Evolutionary conservation across 768 basidiomycete genomes (phyloP).

Genomic region (Suillus cothurnatus): DNA sequence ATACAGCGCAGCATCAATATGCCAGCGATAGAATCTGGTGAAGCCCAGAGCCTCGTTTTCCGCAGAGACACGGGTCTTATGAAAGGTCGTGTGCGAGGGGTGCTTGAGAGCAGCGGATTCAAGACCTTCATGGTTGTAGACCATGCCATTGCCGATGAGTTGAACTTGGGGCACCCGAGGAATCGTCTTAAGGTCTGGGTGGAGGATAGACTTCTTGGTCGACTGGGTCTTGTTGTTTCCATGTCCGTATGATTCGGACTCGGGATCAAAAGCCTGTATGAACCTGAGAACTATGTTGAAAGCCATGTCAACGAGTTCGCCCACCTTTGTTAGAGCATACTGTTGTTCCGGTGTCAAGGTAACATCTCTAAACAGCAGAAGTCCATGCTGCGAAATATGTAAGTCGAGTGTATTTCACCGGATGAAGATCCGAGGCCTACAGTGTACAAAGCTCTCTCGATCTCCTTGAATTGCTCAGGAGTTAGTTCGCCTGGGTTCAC

Average conservation of each 20-base stretch:
- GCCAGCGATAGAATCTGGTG: conserved; percentile 92
- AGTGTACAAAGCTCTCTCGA: conserved; percentile 77
- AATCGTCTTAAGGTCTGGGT: conserved; percentile 90
- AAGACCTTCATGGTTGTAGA: conserved; percentile 81
- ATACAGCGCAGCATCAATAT: conserved; percentile 88
- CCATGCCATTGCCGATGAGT: conserved; percentile 85
- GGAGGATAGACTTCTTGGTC: conserved; percentile 78
- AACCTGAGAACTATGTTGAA: conserved; percentile 12
- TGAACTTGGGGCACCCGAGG: conserved; percentile 89
- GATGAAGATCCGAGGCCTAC: conserved; percentile 35
- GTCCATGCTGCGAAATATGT: conserved; percentile 53
- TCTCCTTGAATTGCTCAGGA: conserved; percentile 62
- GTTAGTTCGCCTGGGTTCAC: conserved; percentile 66
- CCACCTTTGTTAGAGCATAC: conserved; percentile 81
- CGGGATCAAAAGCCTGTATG: conserved; percentile 73
- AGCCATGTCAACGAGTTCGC: conserved; percentile 16
- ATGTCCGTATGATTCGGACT: conserved; percentile 70
- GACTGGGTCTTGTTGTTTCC: conserved; percentile 84
- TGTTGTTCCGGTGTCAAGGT: conserved; percentile 79
- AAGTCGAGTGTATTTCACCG: neutral
- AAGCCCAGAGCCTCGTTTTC: conserved; percentile 77
- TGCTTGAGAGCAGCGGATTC: conserved; percentile 80
- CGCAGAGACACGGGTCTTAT: conserved; percentile 72
- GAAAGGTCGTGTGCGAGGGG: conserved; percentile 84
- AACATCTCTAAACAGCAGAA: conserved; percentile 73